These are phyloP conservation scores for Dendrobium catenatum DNA, from an alignment of 106 monocot genomes.

Conservation along the genomic window DNA sequence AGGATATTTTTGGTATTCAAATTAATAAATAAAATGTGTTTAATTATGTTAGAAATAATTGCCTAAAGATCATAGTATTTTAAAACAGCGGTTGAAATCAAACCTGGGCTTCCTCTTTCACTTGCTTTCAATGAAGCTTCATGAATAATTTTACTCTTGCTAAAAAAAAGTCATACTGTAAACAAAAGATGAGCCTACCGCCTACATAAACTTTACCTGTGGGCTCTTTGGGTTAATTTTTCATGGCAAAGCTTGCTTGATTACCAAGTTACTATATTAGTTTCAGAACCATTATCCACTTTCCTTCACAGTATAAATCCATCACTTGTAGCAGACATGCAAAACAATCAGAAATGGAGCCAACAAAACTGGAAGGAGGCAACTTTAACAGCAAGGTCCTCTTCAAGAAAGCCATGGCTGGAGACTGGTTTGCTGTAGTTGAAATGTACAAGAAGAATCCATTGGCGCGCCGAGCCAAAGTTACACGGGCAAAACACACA, in stretches of 20 bases:
- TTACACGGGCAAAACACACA: conserved; percentile 18
- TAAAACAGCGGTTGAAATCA: too few relatives aligned
- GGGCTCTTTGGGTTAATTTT: background rate
- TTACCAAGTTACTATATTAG: too few relatives aligned
- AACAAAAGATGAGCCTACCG: background rate
- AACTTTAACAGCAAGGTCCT: background rate
- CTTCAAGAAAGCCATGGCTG: conserved; percentile 14
- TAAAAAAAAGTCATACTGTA: background rate
- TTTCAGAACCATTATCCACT: background rate
- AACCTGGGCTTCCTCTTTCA: background rate
- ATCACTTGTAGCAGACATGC: background rate
- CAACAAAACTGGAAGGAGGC: background rate
- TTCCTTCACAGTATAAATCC: background rate
- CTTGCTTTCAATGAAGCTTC: background rate
- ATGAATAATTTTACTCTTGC: background rate
- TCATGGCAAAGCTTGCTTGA: background rate
- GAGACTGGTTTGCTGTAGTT: conserved; percentile 8
- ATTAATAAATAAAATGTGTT: too few relatives aligned
- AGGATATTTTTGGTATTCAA: too few relatives aligned
- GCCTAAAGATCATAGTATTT: too few relatives aligned
- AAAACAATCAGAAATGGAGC: background rate
- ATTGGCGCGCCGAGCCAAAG: background rate
- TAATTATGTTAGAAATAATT: too few relatives aligned
- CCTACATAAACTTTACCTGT: background rate
- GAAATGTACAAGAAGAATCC: background rate